Percentiles rank a stretch among this genome's conserved stretches.
phyloP scores from a whole-genome alignment of 2,329 filamentous ascomycete species.

The Microdochium bolleyi region DNA sequence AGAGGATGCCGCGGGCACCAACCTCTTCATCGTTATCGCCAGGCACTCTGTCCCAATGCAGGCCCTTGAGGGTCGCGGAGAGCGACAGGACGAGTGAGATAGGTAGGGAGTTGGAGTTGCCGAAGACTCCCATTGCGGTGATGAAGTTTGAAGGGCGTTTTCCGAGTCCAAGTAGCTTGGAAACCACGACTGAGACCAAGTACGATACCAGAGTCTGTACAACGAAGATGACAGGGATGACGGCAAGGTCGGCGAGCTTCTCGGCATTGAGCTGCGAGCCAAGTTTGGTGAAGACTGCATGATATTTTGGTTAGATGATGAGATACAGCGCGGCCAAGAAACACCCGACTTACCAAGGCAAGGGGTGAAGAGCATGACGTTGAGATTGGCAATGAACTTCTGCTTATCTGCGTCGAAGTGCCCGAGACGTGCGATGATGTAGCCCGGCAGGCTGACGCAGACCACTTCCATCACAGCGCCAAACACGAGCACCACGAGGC shows the following conservation, averaged over 20 bases:
- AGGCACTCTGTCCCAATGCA: constrained; percentile 88
- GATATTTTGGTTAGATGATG: constrained; percentile 9
- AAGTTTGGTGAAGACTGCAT: constrained; percentile 88
- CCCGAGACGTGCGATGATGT: constrained; percentile 81
- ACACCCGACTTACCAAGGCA: constrained; percentile 71
- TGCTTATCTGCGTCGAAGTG: constrained; percentile 95
- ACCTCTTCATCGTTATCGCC: constrained; percentile 95
- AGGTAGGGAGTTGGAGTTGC: constrained; percentile 95
- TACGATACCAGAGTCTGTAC: constrained; percentile 86
- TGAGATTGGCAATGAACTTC: constrained; percentile 93
- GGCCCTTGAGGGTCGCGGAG: constrained; percentile 80
- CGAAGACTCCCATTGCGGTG: constrained; percentile 93
- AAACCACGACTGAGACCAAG: constrained; percentile 61
- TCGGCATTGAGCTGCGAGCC: constrained; percentile 89
- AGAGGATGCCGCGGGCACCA: constrained; percentile 85
- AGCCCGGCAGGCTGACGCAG: constrained; percentile 88
- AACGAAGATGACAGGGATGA: constrained; percentile 92
- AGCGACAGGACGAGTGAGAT: constrained; percentile 94
- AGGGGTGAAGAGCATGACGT: constrained; percentile 92
- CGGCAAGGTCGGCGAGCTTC: constrained; percentile 80
- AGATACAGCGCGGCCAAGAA: not conserved
- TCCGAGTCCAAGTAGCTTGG: constrained; percentile 70
- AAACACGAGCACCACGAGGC: constrained; percentile 79
- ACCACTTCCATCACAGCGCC: constrained; percentile 92
- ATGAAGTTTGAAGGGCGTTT: constrained; percentile 90